Evolutionary conservation across 306 rosid genomes (phyloP).

Genomic region (Quercus cerris): DNA sequence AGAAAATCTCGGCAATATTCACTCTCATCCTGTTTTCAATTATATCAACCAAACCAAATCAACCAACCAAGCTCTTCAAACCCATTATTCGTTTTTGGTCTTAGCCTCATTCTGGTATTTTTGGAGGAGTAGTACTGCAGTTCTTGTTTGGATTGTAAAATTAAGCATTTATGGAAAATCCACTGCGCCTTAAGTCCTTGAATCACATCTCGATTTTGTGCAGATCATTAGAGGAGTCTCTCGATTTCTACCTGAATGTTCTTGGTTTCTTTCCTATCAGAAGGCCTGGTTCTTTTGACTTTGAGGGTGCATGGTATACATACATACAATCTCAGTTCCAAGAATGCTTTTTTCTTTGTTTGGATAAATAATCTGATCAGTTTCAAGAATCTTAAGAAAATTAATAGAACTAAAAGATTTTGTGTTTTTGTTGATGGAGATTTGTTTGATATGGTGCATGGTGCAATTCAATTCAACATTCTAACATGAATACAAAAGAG

Average conservation of each 20-base stretch:
- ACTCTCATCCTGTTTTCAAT: no score
- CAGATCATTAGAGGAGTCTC: slow-evolving; percentile 61
- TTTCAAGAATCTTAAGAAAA: no score
- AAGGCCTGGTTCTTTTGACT: slow-evolving; percentile 44
- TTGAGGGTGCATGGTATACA: slow-evolving; percentile 50
- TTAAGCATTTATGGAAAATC: slow-evolving; percentile 35
- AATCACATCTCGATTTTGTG: slow-evolving; percentile 76
- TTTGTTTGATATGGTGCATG: no score
- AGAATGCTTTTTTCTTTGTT: background rate
- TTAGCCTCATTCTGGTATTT: background rate
- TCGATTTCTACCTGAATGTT: slow-evolving; percentile 55
- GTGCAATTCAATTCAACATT: no score
- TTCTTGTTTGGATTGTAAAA: background rate
- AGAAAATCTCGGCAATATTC: no score
- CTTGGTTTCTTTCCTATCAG: slow-evolving; percentile 61
- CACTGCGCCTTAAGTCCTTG: slow-evolving; percentile 65
- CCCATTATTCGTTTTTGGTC: background rate
- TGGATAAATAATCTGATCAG: background rate
- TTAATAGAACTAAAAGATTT: no score
- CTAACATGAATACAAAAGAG: background rate
- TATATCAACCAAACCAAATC: no score
- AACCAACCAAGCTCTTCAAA: background rate
- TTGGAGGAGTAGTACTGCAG: background rate
- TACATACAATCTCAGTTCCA: background rate
- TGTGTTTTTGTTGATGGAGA: no score